Percentiles rank a stretch among this genome's conserved stretches.
Conservation (phyloP, 179 eudicot species). For the Gypsophila paniculata region DNA sequence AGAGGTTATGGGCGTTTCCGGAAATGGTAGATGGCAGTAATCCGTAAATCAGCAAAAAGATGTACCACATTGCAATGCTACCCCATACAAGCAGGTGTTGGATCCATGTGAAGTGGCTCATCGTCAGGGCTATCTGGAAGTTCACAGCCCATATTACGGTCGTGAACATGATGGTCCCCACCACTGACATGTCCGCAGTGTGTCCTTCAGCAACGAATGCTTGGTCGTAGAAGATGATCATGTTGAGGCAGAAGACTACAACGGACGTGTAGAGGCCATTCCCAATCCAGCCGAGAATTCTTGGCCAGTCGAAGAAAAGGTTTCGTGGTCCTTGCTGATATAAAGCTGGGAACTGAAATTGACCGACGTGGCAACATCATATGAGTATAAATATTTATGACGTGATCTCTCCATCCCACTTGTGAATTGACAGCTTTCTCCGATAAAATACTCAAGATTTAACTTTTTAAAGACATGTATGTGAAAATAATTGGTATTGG, state of each 20-base stretch:
- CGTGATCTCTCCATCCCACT: background rate
- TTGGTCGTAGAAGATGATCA: conserved; percentile 63
- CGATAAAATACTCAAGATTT: too few relatives aligned
- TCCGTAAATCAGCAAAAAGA: conserved; percentile 72
- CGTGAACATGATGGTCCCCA: conserved; percentile 92
- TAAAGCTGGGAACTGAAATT: conserved; percentile 83
- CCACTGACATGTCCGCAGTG: conserved; percentile 71
- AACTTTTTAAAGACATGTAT: too few relatives aligned
- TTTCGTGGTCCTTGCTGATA: conserved; percentile 97
- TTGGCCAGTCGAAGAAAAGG: conserved; percentile 86
- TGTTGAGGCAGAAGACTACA: conserved; percentile 68
- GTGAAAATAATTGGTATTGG: too few relatives aligned
- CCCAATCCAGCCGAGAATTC: conserved; percentile 93
- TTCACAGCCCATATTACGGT: conserved; percentile 86
- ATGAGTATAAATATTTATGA: background rate
- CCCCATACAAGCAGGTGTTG: conserved; percentile 86
- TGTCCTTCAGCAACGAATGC: conserved; percentile 72
- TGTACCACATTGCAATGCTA: conserved; percentile 71
- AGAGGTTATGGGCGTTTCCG: conserved; percentile 45
- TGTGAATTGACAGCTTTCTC: too few relatives aligned
- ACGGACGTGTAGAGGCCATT: conserved; percentile 84
- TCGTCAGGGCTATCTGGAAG: conserved; percentile 79
- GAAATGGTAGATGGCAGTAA: conserved; percentile 42
- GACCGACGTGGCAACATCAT: background rate
- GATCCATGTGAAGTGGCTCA: conserved; percentile 98